Evolutionary conservation across 2,329 filamentous ascomycete genomes (phyloP), one percentile per base, ranked within the genome.

Genomic region (Paecilomyces sp.): DNA sequence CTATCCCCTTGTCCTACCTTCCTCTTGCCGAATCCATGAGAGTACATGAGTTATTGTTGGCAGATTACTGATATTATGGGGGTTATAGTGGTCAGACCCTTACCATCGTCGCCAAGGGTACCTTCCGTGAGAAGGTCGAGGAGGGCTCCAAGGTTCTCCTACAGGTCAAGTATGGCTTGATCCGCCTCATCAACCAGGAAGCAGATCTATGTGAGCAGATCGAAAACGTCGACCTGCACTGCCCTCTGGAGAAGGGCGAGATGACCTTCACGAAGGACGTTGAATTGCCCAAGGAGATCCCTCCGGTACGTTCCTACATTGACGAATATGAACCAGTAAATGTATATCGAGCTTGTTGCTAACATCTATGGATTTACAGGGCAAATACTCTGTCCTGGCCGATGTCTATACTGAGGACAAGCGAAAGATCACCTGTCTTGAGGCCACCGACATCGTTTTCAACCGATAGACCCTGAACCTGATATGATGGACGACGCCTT

Each of bases 151-250:
- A 90, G 68, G 88, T 97, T 63, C 81, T 88, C 55, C 75, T 99
- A 50, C 84, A 87, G 66, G 93, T 99, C 78, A 97, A 96, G 79
- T 97, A 96, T 75, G 93, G 93, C 62, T 82, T 96, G 65, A 97
- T 99, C 75, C 90, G 87, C 58, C 84, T 99, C 64, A 86, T 99
- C 75, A 90, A 85, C 75, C 89, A 89, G 65, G 84, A 83, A 66
- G 87, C 88, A 69, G 89, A 96, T 71, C 84, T 97, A 41, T 99
- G 94, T 80, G 90, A 97, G 62, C 88, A 96, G 74, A 85, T 96
- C 65, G 81, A 84, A 73, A 92, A 97, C 66, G 91, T 97, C 53
- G 91, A 97, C 68, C 80, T 97, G 60, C 79, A 90, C 68, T 99
- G 94, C 77, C 94, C 94, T 55, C 83, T 99, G 61, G 81, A 96